phyloP scores from a whole-genome alignment of 2,329 filamentous ascomycete species.

The Diaporthe caulivora region DNA sequence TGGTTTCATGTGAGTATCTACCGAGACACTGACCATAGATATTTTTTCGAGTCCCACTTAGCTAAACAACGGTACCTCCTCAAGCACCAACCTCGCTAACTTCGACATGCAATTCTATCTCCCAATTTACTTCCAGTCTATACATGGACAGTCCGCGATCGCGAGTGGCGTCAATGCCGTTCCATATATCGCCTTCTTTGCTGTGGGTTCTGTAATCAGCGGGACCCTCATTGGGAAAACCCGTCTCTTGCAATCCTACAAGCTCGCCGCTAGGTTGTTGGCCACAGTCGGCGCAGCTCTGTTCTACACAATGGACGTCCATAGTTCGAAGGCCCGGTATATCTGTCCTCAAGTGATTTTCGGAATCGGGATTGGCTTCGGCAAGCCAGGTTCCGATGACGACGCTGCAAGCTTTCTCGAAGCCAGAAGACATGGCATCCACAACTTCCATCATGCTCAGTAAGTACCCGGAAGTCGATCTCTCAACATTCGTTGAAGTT shows the following conservation, averaged over 20 bases:
- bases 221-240: conserved; percentile 13
- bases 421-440: conserved; percentile 34
- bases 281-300: not conserved
- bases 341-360: conserved; percentile 34
- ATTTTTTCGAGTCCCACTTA: not conserved
- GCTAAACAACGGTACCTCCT: not conserved
- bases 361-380: conserved; percentile 36
- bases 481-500: too few relatives aligned
- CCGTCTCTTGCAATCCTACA: not conserved
- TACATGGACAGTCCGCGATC: conserved; percentile 24
- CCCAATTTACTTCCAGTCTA: conserved; percentile 30
- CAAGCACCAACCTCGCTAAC: not conserved
- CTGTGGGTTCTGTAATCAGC: conserved; percentile 17
- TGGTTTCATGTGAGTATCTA: conserved; percentile 27
- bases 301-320: conserved; percentile 1
- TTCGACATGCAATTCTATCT: conserved; percentile 30
- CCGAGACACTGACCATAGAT: too few relatives aligned
- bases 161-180: conserved; percentile 22
- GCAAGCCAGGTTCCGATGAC: conserved; percentile 39
- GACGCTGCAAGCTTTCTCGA: conserved; percentile 36
- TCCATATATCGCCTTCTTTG: conserved; percentile 30
- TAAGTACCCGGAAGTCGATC: not conserved
- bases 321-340: conserved; percentile 28
- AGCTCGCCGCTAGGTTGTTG: not conserved
- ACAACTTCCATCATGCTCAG: conserved; percentile 30